These are phyloP conservation scores for Cyclotella distinguenda DNA, from an alignment of 108 stramenopile genomes.

Conservation along the genomic window DNA sequence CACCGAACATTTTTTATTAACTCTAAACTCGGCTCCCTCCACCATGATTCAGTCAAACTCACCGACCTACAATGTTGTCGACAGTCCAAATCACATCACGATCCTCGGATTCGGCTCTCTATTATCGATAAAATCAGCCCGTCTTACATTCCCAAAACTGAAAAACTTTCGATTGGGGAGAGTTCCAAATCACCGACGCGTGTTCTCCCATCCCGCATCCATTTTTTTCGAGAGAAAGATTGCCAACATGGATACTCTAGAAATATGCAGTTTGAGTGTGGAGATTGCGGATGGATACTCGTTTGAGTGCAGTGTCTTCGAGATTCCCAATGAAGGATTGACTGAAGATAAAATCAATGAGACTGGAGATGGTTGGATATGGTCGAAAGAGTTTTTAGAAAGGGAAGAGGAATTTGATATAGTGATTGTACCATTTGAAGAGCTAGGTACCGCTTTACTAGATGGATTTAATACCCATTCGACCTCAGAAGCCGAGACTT, in stretches of 20 bases:
- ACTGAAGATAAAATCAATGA: slow-evolving; percentile 14
- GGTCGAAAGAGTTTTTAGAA: slow-evolving; percentile 42
- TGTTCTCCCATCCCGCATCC: slow-evolving; percentile 81
- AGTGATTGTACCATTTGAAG: slow-evolving; percentile 45
- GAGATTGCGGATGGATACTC: slow-evolving; percentile 52
- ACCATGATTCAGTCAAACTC: too few relatives aligned
- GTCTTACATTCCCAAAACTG: slow-evolving; percentile 76
- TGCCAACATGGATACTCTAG: slow-evolving; percentile 69
- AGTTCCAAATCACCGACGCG: slow-evolving; percentile 73
- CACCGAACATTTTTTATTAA: too few relatives aligned
- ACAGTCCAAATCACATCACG: slow-evolving; percentile 43
- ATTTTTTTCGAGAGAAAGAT: slow-evolving; percentile 82
- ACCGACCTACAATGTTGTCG: not conserved
- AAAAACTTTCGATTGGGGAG: slow-evolving; percentile 75
- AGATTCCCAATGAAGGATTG: slow-evolving; percentile 59
- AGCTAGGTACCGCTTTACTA: not conserved
- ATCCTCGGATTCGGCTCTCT: slow-evolving; percentile 85
- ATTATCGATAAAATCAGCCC: slow-evolving; percentile 60
- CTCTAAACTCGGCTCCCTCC: too few relatives aligned
- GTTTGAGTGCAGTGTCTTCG: slow-evolving; percentile 77
- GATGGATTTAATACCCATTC: not conserved
- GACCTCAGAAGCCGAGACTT: not conserved
- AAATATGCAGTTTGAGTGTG: slow-evolving; percentile 70
- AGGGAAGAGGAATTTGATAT: slow-evolving; percentile 75
- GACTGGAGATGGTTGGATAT: slow-evolving; percentile 15